These are phyloP conservation scores for Firmiana major DNA, from an alignment of 345 rosid species.

Conservation along the genomic window DNA sequence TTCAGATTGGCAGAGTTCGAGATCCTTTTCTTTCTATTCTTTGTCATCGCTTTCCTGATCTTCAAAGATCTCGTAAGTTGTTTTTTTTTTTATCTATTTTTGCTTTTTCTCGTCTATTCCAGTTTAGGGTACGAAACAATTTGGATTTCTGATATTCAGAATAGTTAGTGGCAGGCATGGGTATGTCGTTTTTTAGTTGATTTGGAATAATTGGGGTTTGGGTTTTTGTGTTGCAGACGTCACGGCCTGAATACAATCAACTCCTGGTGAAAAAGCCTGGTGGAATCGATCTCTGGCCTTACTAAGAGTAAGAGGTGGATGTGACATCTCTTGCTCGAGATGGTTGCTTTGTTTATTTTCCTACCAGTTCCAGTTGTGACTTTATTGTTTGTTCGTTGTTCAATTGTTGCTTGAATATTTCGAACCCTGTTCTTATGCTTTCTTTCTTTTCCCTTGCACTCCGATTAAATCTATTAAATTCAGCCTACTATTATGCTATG, in stretches of 20 bases:
- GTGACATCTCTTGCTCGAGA: not conserved
- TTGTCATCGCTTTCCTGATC: slow-evolving; percentile 50
- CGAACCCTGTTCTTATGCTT: not conserved
- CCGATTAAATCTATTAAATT: no score
- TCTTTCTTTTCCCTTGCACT: no score
- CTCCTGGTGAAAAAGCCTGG: slow-evolving; percentile 69
- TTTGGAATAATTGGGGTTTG: not conserved
- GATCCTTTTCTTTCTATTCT: slow-evolving; percentile 58
- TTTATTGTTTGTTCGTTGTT: not conserved
- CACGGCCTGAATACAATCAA: slow-evolving; percentile 63
- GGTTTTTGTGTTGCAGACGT: slow-evolving; percentile 31
- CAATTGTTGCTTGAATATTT: no score
- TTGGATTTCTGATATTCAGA: not conserved
- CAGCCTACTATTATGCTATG: no score
- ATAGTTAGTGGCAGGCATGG: no score
- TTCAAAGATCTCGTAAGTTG: slow-evolving; percentile 60
- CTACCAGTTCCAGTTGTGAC: not conserved
- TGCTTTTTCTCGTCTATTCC: not conserved
- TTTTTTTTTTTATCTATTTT: no score
- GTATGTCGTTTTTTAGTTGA: not conserved
- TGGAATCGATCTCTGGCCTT: slow-evolving; percentile 46
- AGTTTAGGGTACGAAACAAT: not conserved
- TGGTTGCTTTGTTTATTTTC: not conserved
- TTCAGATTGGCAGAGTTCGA: slow-evolving; percentile 56
- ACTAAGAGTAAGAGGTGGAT: slow-evolving; percentile 16